Evolutionary conservation across 441 rosid species (phyloP), one percentile per base, ranked within the genome.

Genomic region (Croton laevigatus): DNA sequence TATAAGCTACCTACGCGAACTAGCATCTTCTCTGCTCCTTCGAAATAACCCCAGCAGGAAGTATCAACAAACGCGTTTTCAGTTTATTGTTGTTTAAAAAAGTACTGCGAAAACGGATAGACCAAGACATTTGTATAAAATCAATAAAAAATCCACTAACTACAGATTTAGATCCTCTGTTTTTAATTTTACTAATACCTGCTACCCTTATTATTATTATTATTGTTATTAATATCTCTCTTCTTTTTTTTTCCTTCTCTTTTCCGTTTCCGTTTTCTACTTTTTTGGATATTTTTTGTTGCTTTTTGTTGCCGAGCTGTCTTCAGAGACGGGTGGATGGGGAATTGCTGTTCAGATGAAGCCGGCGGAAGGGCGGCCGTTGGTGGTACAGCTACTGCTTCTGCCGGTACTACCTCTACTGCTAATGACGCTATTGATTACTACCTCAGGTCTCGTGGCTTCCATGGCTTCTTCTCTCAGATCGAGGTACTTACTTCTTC

Each of bases 261-360:
- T 55, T 53, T 53, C 5, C 17, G n/a, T 49, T 17, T 14, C 3
- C 51, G 51, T 2, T 48, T 40, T 54, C 63, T 64, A 13, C 68
- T 6, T 62, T 3, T 0, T 20, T 53, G 8, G 22, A 45, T 59
- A 3, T 9, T 34, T 62, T 60, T 46, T 5, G 11, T 59, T 9
- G 44, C 10, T 6, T 52, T 34, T 23, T 14, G 34, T 23, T 27
- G 71, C 60, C 19, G 5, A 7, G 59, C 54, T 34, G 45, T 69
- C 44, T 67, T 53, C 45, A n/a, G 63, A 17, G 11, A 20, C 12
- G 9, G 64, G 34, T 37, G 23, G 22, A 91, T 93, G 96, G 98
- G 98, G n/a, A 93, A 89, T 69, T 91, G 96, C 77, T 89, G 79
- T 85, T 89, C 97, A 52, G 91, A 85, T 73, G 85, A 69, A 55